Evolutionary conservation across 441 rosid species (phyloP), one percentile per base, ranked within the genome.

Genomic region (Populus hybrid): DNA sequence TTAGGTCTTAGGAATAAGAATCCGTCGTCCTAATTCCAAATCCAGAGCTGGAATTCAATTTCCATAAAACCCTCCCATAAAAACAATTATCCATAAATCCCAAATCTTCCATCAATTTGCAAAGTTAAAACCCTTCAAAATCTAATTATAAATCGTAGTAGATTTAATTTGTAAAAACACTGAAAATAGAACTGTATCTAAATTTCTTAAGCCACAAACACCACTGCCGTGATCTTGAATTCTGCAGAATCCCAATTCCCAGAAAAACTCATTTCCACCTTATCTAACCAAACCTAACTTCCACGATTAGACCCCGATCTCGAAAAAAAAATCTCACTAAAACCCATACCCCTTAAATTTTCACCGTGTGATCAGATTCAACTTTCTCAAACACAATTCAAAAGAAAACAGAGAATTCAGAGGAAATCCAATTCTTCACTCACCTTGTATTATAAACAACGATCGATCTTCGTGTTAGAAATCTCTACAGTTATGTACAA

Each of bases 221-320:
- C 34, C 32, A 46, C n/a, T 8, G 73, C 26, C 20, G 42, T 59
- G 66, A 61, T 77, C 40, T 30, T 18, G 14, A 70, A 67, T 69
- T 77, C 38, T 63, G 69, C 9, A 74, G 7, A 65, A 77, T 40
- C 18, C n/a, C 20, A n/a, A 64, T 38, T 69, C 70, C 72, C 24
- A 18, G 54, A 63, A 35, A 74, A 69, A 21, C 6, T 50, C 50
- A 74, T 30, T 36, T 24, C 72, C 77, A 69, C 26, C 24, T 32
- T 11, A 38, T 24, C 75, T 11, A 59, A 67, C 40, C 66, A 40
- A 66, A 10, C 28, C 46, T 18, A 64, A 68, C 70, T 61, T 23
- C 38, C 9, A 40, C 7, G 73, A 79, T 79, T 75, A 66, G 80
- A 79, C 76, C 85, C 61, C 68, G 73, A 79, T 76, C 71, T 9